phyloP scores from a whole-genome alignment of 2,329 filamentous ascomycete species.

The Ophiosphaerella herpotricha region DNA sequence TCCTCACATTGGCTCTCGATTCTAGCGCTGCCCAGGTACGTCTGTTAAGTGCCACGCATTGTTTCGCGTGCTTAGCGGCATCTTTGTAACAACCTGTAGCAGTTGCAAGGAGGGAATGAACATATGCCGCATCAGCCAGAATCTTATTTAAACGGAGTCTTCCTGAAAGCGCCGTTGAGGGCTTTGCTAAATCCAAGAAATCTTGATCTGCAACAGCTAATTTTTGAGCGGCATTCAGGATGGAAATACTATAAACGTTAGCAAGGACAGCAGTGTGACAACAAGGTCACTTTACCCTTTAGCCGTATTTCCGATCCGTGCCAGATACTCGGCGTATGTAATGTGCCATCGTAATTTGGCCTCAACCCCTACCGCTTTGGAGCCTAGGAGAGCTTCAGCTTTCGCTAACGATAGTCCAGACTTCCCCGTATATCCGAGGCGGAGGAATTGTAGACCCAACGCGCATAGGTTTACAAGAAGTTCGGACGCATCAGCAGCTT shows the following conservation, averaged over 20 bases:
- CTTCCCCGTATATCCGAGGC: constrained; percentile 64
- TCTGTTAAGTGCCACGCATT: constrained; percentile 55
- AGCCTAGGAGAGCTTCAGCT: constrained; percentile 57
- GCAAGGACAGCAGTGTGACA: background rate
- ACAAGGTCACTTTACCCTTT: constrained; percentile 54
- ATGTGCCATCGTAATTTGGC: constrained; percentile 66
- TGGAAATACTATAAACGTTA: constrained; percentile 32
- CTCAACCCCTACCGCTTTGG: constrained; percentile 49
- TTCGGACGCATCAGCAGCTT: constrained; percentile 42
- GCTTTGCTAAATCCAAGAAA: constrained; percentile 36
- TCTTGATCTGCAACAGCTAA: constrained; percentile 33
- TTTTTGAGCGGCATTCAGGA: constrained; percentile 33
- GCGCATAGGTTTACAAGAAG: constrained; percentile 51
- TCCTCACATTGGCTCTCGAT: constrained; percentile 39
- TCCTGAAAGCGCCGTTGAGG: constrained; percentile 39
- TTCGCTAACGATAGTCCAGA: constrained; percentile 62
- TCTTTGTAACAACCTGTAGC: constrained; percentile 55
- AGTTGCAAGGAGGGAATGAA: constrained; percentile 69
- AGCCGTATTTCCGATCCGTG: constrained; percentile 67
- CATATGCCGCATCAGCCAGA: constrained; percentile 63
- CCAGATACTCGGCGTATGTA: constrained; percentile 73
- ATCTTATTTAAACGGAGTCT: constrained; percentile 54
- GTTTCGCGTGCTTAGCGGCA: constrained; percentile 55
- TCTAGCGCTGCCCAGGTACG: constrained; percentile 59
- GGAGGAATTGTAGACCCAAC: constrained; percentile 61